These are phyloP conservation scores for Boletus rubroflammeus DNA, from an alignment of 768 basidiomycete species.

Conservation along the genomic window DNA sequence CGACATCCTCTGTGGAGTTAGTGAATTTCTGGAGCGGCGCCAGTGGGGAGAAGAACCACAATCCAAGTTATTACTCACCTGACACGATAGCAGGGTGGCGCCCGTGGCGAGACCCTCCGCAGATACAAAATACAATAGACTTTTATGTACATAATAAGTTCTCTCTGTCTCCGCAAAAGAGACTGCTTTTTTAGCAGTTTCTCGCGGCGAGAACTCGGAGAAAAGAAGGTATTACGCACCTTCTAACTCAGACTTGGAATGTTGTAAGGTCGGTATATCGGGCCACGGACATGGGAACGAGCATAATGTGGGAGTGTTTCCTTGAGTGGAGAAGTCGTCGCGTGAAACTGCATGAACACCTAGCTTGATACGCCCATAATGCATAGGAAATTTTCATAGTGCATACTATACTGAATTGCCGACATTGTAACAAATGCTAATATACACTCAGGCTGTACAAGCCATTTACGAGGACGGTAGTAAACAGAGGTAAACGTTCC, in stretches of 20 bases:
- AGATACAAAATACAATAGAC: not conserved
- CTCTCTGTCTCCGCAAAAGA: conserved; percentile 9
- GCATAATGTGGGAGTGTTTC: not conserved
- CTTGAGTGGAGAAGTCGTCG: too few relatives aligned
- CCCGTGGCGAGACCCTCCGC: not conserved
- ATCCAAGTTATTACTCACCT: conserved; percentile 6
- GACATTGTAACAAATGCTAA: too few relatives aligned
- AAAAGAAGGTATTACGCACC: not conserved
- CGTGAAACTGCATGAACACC: too few relatives aligned
- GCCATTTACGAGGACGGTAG: too few relatives aligned
- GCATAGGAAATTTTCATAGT: too few relatives aligned
- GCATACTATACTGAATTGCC: too few relatives aligned
- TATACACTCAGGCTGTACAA: too few relatives aligned
- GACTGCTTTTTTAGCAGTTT: not conserved
- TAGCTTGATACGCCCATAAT: too few relatives aligned
- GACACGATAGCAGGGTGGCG: not conserved
- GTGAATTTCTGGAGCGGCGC: not conserved
- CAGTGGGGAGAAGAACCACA: not conserved
- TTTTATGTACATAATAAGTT: not conserved
- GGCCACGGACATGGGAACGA: not conserved
- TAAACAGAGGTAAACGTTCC: conserved; percentile 13
- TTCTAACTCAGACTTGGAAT: not conserved
- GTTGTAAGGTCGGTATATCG: not conserved
- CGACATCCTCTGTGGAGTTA: not conserved
- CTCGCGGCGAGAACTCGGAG: not conserved